Evolutionary conservation across 495 filamentous ascomycete species (phyloP), one percentile per base, ranked within the genome.

Genomic region (Aspergillus bertholletiae): DNA sequence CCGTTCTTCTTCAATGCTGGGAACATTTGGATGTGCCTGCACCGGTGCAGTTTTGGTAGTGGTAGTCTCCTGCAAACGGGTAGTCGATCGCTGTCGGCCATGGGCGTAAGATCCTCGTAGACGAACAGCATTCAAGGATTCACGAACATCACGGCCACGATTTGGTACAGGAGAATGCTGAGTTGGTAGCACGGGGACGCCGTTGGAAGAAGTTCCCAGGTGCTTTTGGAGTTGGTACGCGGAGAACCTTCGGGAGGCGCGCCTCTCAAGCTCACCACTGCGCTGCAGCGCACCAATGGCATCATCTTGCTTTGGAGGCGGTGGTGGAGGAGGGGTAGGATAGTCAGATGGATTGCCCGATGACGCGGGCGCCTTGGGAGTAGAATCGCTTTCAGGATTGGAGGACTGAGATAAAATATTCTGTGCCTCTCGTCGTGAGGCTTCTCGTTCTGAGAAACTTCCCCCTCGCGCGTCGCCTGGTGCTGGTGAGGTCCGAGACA

Each of bases 211-310:
- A 22, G 85, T 80, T 2, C 93, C 94, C 3, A 97, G 79, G 55
- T 96, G 90, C 61, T 96, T 97, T 21, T 89, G 89, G 44, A 97
- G 92, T 61, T 97, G 95, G 71, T 97, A 98, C 37, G 88, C 86
- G 27, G 92, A 97, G 65, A 97, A 97, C 60, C 94, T 77, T 61
- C 92, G 80, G 3, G 95, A 97, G 9, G 94, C 95, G 60, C 94
- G 82, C 59, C 94, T 81, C 63, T 97, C 93, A n/a, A 97, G 74
- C 53, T 96, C 90, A 5, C 92, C 90, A 49, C 92, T 91, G 66
- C 89, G 79, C 67, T 97, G 95, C 56, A 98, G 70, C 40, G 92
- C 92, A 35, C 89, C 90, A 46, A 98, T 76, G 8, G 94, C 94
- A 75, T 96, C 93, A 63, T 95, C 88, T 59, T 92, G 85, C 59